Conservation (phyloP, 2,329 filamentous ascomycete species). For the Grosmannia serpens region DNA sequence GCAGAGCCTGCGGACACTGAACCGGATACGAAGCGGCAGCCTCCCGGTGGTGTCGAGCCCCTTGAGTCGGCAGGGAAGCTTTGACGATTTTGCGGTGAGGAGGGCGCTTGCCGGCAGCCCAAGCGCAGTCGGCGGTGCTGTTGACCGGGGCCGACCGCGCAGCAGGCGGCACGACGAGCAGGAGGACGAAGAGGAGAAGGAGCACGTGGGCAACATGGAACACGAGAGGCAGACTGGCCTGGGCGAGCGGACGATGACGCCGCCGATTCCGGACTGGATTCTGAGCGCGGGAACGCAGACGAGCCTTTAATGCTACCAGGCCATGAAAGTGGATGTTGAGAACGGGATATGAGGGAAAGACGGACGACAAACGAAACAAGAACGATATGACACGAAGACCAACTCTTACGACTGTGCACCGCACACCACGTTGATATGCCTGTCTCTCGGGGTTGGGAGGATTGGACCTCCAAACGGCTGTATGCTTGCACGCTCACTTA, state of each 20-base stretch:
- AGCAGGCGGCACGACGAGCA: constrained; percentile 10
- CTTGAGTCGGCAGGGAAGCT: constrained; percentile 36
- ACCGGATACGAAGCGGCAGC: constrained; percentile 45
- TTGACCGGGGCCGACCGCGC: neutral
- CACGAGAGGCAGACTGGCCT: neutral
- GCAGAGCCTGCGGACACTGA: constrained; percentile 37
- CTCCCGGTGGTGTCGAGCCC: constrained; percentile 35
- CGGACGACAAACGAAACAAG: neutral
- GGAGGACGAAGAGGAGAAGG: constrained; percentile 15
- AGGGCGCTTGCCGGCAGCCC: neutral
- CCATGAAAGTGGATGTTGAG: constrained; percentile 18
- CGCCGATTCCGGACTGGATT: constrained; percentile 51
- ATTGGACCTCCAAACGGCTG: neutral
- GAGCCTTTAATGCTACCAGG: constrained; percentile 36
- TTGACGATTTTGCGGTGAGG: constrained; percentile 31
- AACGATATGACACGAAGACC: neutral
- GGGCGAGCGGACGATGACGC: constrained; percentile 39
- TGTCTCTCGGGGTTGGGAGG: neutral
- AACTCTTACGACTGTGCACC: neutral
- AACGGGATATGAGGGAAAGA: neutral
- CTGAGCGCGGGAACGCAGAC: constrained; percentile 39
- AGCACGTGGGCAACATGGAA: constrained; percentile 6
- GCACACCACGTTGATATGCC: no score
- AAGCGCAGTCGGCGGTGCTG: neutral
- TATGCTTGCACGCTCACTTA: neutral